phyloP scores from a whole-genome alignment of 768 basidiomycete species.

The Bullera alba region DNA sequence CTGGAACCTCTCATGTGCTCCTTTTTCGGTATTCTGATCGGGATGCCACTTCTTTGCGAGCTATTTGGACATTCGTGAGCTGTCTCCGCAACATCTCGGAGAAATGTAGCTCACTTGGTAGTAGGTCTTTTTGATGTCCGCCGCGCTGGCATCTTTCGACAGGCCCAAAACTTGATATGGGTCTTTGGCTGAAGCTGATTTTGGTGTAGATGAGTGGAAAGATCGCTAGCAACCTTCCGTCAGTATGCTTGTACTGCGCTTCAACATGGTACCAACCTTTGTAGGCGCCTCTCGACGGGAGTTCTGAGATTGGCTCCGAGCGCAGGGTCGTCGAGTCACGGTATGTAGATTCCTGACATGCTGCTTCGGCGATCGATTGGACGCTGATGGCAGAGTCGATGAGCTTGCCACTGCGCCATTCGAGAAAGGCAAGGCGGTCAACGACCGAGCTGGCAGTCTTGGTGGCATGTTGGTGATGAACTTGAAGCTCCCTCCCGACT shows the following conservation, averaged over 20 bases:
- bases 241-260: too few species aligned
- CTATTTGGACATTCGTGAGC: constrained; percentile 50
- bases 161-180: constrained; percentile 92
- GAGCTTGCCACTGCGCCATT: constrained; percentile 19
- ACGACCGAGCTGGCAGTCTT: constrained; percentile 19
- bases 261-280: too few species aligned
- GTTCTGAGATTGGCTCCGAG: neutral
- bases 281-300: too few species aligned
- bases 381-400: constrained; percentile 7
- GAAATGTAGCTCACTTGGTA: constrained; percentile 63
- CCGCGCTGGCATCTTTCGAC: constrained; percentile 66
- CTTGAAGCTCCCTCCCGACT: neutral
- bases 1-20: constrained; percentile 82
- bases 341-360: constrained; percentile 1
- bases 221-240: constrained; percentile 53
- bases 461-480: constrained; percentile 21
- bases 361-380: constrained; percentile 1
- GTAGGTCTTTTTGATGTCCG: constrained; percentile 96
- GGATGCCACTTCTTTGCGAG: constrained; percentile 98
- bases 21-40: constrained; percentile 79
- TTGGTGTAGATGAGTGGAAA: constrained; percentile 63
- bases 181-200: constrained; percentile 59
- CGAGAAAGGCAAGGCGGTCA: constrained; percentile 13
- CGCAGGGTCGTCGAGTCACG: neutral
- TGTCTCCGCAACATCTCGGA: neutral